These are phyloP conservation scores for Eucalyptus curtisii DNA, from an alignment of 345 rosid genomes.

Conservation along the genomic window DNA sequence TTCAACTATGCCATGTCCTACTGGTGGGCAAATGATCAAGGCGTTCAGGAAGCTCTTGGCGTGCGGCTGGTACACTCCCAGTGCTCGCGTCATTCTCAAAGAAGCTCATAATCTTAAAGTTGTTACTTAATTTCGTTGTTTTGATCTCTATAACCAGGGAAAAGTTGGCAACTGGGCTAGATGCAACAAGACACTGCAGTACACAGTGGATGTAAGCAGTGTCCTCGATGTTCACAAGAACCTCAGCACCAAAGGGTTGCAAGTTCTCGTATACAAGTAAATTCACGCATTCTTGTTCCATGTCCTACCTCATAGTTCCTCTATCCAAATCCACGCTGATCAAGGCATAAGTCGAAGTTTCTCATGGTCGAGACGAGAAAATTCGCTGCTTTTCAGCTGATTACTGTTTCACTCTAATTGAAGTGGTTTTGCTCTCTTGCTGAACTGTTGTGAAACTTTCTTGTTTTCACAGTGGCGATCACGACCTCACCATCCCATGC, in stretches of 20 bases:
- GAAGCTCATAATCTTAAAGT: neutral
- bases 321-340: neutral
- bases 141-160: constrained; percentile 3
- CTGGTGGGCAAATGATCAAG: constrained; percentile 7
- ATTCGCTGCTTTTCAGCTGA: neutral
- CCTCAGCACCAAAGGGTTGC: constrained; percentile 3
- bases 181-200: constrained; percentile 13
- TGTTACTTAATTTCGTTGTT: neutral
- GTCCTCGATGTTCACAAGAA: constrained; percentile 6
- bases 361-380: neutral
- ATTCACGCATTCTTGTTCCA: neutral
- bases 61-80: constrained; percentile 4
- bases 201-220: constrained; percentile 3
- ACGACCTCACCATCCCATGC: constrained; percentile 9
- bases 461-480: constrained; percentile 11
- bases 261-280: constrained; percentile 10
- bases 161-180: constrained; percentile 2
- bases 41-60: constrained; percentile 16
- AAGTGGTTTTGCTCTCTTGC: neutral
- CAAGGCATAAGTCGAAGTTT: neutral
- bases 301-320: neutral
- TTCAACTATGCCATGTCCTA: constrained; percentile 9
- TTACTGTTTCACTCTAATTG: neutral
- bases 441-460: neutral
- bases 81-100: neutral